Conservation (phyloP, 2,329 filamentous ascomycete genomes). For the Waltergamsia citrina region DNA sequence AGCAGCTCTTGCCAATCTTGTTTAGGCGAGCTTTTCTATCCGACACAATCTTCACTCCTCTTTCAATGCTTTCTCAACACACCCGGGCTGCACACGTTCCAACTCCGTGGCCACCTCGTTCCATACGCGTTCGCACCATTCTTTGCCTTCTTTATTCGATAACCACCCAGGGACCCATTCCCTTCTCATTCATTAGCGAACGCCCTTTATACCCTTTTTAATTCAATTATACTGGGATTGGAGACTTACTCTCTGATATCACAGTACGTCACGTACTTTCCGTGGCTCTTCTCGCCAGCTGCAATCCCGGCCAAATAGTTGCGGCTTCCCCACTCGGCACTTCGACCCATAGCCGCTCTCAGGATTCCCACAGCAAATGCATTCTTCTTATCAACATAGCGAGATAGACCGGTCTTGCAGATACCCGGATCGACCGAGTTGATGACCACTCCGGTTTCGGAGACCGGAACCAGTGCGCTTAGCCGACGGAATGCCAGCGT, state of each 20-base stretch:
- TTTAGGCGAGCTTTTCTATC: background rate
- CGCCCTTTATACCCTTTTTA: too few relatives aligned
- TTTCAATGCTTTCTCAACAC: constrained; percentile 6
- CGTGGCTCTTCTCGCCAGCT: constrained; percentile 15
- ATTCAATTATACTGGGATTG: background rate
- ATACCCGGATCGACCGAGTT: constrained; percentile 20
- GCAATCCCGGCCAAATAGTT: constrained; percentile 14
- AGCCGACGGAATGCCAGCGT: constrained; percentile 15
- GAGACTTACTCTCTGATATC: constrained; percentile 16
- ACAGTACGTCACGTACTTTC: constrained; percentile 13
- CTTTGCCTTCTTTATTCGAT: constrained; percentile 8
- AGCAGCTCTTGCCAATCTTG: background rate
- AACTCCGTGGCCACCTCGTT: constrained; percentile 14
- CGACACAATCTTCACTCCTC: background rate
- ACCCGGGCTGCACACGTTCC: constrained; percentile 16
- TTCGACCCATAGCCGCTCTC: constrained; percentile 2
- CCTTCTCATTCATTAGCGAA: constrained; percentile 3
- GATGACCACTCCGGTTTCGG: constrained; percentile 17
- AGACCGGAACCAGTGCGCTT: constrained; percentile 12
- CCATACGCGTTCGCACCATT: constrained; percentile 16
- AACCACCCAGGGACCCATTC: constrained; percentile 13
- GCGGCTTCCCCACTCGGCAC: constrained; percentile 16
- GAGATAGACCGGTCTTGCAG: constrained; percentile 13
- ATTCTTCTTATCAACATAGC: constrained; percentile 2
- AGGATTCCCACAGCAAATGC: background rate